Conservation (phyloP, 164 flowering plant species). For the Chimonanthus praecox region DNA sequence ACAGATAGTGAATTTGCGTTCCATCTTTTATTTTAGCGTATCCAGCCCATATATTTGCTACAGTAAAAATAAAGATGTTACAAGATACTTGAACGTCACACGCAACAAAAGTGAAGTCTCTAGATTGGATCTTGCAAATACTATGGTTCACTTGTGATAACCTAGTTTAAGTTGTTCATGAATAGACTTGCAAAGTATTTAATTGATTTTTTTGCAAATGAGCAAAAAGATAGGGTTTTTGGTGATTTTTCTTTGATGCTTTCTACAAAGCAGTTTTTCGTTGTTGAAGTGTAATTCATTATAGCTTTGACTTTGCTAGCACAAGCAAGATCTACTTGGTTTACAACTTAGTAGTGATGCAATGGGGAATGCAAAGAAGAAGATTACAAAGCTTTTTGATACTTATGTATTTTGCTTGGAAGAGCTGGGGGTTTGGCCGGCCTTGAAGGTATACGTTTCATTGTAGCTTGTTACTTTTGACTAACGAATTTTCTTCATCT, state of each 20-base stretch:
- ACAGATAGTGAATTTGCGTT: too few species aligned
- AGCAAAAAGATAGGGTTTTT: not conserved
- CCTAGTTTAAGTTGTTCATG: not conserved
- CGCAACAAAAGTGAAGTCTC: too few species aligned
- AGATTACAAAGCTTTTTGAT: conserved; percentile 32
- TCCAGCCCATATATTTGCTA: too few species aligned
- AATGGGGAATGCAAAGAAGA: conserved; percentile 29
- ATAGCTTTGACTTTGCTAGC: conserved; percentile 25
- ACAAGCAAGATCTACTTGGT: conserved; percentile 17
- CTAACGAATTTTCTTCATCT: not conserved
- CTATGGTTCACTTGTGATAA: too few species aligned
- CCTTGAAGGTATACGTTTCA: conserved; percentile 42
- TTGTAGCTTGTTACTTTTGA: not conserved
- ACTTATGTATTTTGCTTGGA: conserved; percentile 47
- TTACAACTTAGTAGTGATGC: conserved; percentile 22
- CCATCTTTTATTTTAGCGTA: too few species aligned
- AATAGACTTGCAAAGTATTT: not conserved
- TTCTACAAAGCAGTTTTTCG: not conserved
- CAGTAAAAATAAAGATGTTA: too few species aligned
- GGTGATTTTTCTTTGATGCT: not conserved
- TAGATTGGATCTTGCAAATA: too few species aligned
- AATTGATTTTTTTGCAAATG: not conserved
- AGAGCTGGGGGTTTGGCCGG: conserved; percentile 78
- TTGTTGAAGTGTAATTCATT: not conserved
- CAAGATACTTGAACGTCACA: too few species aligned